A percentile compares a stretch with the other conserved stretches of the same genome.
Evolutionary conservation across 2,329 filamentous ascomycete genomes (phyloP).

Genomic region (Sordariomycetes sp.): DNA sequence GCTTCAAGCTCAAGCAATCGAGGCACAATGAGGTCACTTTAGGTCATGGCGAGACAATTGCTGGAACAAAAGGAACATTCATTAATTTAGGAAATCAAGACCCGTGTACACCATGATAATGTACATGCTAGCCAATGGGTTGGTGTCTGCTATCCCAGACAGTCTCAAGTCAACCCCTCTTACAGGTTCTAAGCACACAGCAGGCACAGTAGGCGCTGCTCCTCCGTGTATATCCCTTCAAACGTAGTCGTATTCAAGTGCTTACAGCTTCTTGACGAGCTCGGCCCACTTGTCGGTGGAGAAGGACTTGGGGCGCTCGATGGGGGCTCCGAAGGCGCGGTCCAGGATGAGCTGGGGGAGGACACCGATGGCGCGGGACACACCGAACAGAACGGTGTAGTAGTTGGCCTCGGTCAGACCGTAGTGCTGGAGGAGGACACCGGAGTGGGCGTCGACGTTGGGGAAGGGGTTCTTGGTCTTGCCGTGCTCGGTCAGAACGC

Average conservation of each 20-base stretch:
- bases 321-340: conserved; percentile 91
- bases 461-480: conserved; percentile 99
- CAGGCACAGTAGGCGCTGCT: neutral
- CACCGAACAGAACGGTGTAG: conserved; percentile 99
- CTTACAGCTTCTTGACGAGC: conserved; percentile 86
- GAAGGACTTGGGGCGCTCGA: conserved; percentile 98
- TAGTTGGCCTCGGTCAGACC: conserved; percentile 97
- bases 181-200: too few relatives aligned
- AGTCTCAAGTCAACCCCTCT: too few relatives aligned
- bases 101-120: neutral
- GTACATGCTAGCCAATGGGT: conserved; percentile 5
- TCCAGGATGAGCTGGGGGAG: conserved; percentile 99
- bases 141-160: too few relatives aligned
- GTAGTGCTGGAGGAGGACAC: conserved; percentile 99
- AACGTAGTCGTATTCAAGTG: conserved; percentile 2
- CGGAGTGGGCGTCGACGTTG: conserved; percentile 98
- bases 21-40: too few relatives aligned
- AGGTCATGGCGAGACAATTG: neutral
- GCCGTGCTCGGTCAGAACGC: conserved; percentile 97
- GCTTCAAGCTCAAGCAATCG: too few relatives aligned
- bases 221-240: neutral
- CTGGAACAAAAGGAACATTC: neutral
- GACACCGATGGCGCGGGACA: conserved; percentile 95
- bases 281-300: conserved; percentile 95
- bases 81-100: neutral